Percentiles rank a stretch among this genome's conserved stretches.
These are phyloP conservation scores for Rhodotorula diobovata DNA, from an alignment of 768 basidiomycete genomes.

Conservation along the genomic window DNA sequence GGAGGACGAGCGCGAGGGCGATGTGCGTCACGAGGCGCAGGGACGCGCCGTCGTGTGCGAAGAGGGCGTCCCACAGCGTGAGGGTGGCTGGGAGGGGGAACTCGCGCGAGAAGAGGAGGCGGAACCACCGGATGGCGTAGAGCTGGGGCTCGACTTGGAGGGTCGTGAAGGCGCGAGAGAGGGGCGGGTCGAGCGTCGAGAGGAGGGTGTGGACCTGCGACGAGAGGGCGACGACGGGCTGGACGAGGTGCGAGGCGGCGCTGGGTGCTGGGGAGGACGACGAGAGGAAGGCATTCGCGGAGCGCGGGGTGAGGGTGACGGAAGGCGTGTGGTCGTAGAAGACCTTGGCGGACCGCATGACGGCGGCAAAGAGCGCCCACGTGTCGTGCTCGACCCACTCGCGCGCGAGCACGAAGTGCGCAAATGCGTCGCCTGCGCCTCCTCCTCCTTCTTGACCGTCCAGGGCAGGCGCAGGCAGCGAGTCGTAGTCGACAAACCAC, in stretches of 20 bases:
- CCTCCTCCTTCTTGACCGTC: neutral
- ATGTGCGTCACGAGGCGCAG: conserved; percentile 77
- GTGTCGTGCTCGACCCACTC: conserved; percentile 61
- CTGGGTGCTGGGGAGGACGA: conserved; percentile 6
- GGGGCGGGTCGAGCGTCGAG: conserved; percentile 68
- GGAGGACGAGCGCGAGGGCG: conserved; percentile 89
- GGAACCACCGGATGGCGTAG: conserved; percentile 95
- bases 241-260: conserved; percentile 11
- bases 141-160: conserved; percentile 91
- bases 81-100: conserved; percentile 74
- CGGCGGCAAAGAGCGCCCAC: conserved; percentile 69
- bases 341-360: conserved; percentile 73
- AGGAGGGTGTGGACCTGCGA: conserved; percentile 73
- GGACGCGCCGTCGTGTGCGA: conserved; percentile 69
- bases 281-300: neutral
- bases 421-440: neutral
- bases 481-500: conserved; percentile 77
- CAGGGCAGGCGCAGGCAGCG: conserved; percentile 49
- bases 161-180: conserved; percentile 69
- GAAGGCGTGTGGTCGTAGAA: conserved; percentile 58
- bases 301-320: neutral
- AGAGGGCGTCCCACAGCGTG: conserved; percentile 91
- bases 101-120: conserved; percentile 88
- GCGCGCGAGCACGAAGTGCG: conserved; percentile 43
- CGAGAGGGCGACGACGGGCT: conserved; percentile 81